A percentile compares a stretch with the other conserved stretches of the same genome.
Conservation (phyloP, 2,329 filamentous ascomycete species). For the Epichloe sp. region DNA sequence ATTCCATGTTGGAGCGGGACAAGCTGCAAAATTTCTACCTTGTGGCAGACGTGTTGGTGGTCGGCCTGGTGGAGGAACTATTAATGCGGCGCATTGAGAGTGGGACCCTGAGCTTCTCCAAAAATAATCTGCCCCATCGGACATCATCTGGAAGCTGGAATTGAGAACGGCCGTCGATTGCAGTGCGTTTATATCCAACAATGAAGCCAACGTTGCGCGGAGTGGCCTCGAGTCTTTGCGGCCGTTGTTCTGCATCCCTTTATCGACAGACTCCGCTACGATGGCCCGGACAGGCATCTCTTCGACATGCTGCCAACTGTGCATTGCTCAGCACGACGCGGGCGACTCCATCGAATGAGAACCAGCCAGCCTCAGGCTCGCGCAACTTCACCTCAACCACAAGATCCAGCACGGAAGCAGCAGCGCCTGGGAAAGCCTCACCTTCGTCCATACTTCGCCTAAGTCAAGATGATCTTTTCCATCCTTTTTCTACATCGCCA, state of each 20-base stretch:
- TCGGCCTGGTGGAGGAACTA: slow-evolving; percentile 20
- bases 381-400: slow-evolving; percentile 21
- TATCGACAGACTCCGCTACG: slow-evolving; percentile 16
- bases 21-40: slow-evolving; percentile 20
- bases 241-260: slow-evolving; percentile 25
- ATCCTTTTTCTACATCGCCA: slow-evolving; percentile 80
- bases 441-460: slow-evolving; percentile 27
- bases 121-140: slow-evolving; percentile 3
- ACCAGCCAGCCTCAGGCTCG: slow-evolving; percentile 3
- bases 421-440: slow-evolving; percentile 12
- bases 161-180: not conserved
- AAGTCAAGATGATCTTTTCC: slow-evolving; percentile 73
- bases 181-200: slow-evolving; percentile 2
- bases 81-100: slow-evolving; percentile 20
- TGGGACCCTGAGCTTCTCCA: slow-evolving; percentile 19
- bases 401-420: slow-evolving; percentile 14
- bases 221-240: slow-evolving; percentile 26
- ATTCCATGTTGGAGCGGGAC: slow-evolving; percentile 8
- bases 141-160: not conserved
- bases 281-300: slow-evolving; percentile 13
- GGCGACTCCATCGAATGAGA: slow-evolving; percentile 9
- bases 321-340: slow-evolving; percentile 9
- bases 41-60: not conserved
- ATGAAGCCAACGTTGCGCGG: slow-evolving; percentile 30
- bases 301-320: slow-evolving; percentile 14